These are phyloP conservation scores for Russula abietina DNA, from an alignment of 768 basidiomycete species.

Conservation along the genomic window DNA sequence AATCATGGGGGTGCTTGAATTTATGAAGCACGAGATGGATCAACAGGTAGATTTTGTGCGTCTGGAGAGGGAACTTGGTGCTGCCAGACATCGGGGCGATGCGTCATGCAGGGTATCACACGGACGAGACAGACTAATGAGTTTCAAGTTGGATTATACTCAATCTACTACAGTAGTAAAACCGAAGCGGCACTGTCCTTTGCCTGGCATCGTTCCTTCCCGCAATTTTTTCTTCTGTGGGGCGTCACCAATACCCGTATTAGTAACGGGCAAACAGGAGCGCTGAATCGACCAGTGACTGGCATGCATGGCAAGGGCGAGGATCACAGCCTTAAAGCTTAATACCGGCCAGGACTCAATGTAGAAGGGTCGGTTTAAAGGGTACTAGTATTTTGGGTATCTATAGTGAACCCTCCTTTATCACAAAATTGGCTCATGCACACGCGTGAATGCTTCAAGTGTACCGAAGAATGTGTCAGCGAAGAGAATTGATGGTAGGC, in stretches of 20 bases:
- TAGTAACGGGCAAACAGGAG: too few relatives aligned
- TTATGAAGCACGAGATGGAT: constrained; percentile 98
- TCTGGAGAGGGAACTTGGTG: constrained; percentile 82
- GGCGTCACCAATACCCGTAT: too few relatives aligned
- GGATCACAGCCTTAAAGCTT: too few relatives aligned
- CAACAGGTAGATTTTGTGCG: constrained; percentile 94
- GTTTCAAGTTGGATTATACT: constrained; percentile 1
- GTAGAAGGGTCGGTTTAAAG: too few relatives aligned
- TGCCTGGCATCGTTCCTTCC: background rate
- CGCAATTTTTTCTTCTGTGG: too few relatives aligned
- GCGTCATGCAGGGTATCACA: constrained; percentile 86
- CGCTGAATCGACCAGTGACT: too few relatives aligned
- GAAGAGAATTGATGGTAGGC: background rate
- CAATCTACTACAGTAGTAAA: background rate
- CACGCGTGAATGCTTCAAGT: background rate
- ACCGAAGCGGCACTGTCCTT: background rate
- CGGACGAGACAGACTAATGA: constrained; percentile 59
- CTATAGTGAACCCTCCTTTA: background rate
- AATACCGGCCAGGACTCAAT: too few relatives aligned
- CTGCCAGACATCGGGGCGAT: constrained; percentile 76
- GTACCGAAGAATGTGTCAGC: background rate
- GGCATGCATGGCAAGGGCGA: too few relatives aligned
- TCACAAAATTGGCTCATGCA: too few relatives aligned
- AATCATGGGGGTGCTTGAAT: constrained; percentile 89
- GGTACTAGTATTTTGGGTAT: too few relatives aligned